Evolutionary conservation across 495 filamentous ascomycete genomes (phyloP).

Genomic region (Penicillium waksmanii): DNA sequence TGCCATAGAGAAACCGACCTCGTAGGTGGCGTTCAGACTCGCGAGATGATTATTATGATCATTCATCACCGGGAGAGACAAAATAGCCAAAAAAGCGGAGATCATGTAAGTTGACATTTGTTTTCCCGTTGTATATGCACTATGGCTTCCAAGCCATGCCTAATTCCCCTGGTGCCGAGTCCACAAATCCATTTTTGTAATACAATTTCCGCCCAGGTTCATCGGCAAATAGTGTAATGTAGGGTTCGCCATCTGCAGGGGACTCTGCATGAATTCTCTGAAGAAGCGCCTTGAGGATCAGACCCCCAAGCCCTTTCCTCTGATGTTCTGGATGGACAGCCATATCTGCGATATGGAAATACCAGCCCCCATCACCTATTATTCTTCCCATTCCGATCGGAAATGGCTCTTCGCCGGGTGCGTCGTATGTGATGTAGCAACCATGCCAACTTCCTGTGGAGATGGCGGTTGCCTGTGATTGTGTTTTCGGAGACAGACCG

Average conservation of each 20-base stretch:
- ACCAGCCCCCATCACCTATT: conserved; percentile 57
- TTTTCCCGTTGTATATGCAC: not conserved
- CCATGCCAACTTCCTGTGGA: conserved; percentile 46
- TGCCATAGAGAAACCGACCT: no score
- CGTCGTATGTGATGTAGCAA: conserved; percentile 41
- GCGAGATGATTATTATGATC: no score
- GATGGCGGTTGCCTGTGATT: conserved; percentile 39
- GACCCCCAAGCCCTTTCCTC: conserved; percentile 51
- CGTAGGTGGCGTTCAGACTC: no score
- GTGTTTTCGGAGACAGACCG: conserved; percentile 40
- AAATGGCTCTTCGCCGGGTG: conserved; percentile 2
- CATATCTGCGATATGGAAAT: conserved; percentile 58
- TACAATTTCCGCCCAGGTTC: conserved; percentile 49
- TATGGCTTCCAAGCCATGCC: conserved; percentile 31
- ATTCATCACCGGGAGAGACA: no score
- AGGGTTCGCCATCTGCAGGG: conserved; percentile 40
- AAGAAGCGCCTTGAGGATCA: conserved; percentile 48
- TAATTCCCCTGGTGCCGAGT: conserved; percentile 33
- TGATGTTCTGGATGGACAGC: conserved; percentile 53
- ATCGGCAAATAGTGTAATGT: conserved; percentile 53
- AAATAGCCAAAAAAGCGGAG: no score
- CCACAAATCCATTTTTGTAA: conserved; percentile 51
- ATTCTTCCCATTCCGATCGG: conserved; percentile 56
- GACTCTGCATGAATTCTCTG: conserved; percentile 41
- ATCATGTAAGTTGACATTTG: no score